Percentiles rank a stretch among this genome's conserved stretches.
These are phyloP conservation scores for Solanum virginianum DNA, from an alignment of 257 asterid species.

Conservation along the genomic window DNA sequence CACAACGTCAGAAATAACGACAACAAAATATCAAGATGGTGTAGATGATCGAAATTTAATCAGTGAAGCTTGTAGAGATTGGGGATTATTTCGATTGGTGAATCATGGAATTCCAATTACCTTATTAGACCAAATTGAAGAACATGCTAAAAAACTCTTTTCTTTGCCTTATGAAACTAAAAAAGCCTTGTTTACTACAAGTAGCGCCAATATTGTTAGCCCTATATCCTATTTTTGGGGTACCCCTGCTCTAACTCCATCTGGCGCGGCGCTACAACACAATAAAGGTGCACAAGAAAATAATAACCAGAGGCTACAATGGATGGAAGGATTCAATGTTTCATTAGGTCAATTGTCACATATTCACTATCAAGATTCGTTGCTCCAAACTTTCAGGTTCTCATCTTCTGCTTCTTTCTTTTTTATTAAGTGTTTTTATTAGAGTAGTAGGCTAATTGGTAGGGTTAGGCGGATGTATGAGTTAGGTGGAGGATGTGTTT, in stretches of 20 bases:
- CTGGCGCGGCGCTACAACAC: slow-evolving; percentile 18
- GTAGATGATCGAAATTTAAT: background rate
- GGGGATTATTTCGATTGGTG: slow-evolving; percentile 80
- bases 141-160: slow-evolving; percentile 31
- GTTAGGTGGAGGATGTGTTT: too few relatives aligned
- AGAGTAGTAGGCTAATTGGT: too few relatives aligned
- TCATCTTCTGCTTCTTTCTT: background rate
- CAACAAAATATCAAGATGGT: background rate
- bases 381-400: slow-evolving; percentile 59
- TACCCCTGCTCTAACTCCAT: slow-evolving; percentile 35
- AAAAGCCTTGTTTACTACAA: slow-evolving; percentile 7
- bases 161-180: slow-evolving; percentile 38
- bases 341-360: slow-evolving; percentile 20
- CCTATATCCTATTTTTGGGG: slow-evolving; percentile 83
- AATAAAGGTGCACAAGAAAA: slow-evolving; percentile 11
- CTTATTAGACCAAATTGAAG: slow-evolving; percentile 32
- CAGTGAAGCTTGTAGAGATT: slow-evolving; percentile 42
- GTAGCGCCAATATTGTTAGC: background rate
- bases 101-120: slow-evolving; percentile 62
- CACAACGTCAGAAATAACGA: background rate
- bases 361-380: slow-evolving; percentile 23
- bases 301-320: slow-evolving; percentile 17
- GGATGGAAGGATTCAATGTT: slow-evolving; percentile 78
- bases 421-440: too few relatives aligned
- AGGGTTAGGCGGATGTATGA: too few relatives aligned